Base-by-base conservation (phyloP, 805 yeast species). In the Pichia ethanolica region DNA sequence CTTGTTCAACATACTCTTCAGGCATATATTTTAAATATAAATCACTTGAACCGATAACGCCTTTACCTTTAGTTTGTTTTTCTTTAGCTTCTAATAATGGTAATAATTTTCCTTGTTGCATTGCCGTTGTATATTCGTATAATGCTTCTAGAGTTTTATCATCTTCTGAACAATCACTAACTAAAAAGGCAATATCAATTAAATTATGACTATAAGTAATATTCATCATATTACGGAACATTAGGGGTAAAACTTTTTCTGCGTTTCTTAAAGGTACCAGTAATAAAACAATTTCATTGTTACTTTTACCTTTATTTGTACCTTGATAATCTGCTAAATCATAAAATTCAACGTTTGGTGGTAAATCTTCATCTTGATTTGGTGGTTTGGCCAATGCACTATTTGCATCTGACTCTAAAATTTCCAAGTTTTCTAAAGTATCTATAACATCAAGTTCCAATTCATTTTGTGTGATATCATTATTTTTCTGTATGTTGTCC, bases 181-280 rank as follows among this genome's bases (percentile, higher is more conserved):
- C 90, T 59, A 86, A 70, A 59, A 86, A 86, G 14, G 89, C 90
- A 52, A 86, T 71, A 67, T 88, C 96, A 47, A 88, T 83, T 54
- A 86, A 68, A 27, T 78, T 74, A 62, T 89, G 96, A 48, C 86
- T 89, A 62, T 88, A 88, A 1, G 95, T 86, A 66, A 88, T 70
- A 64, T 88, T 87, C 91, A 85, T 86, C 66, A 88, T 69, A 66
- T 88, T 86, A 59, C 83, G 82, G 69, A 89, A 87, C 74, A 89
- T 88, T 71, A 87, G 71, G 11, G 93, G 89, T 53, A 88, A 68
- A 25, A 86, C 90, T 32, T 75, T 71, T 58, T 79, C 85, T 0
- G 96, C 95, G 59, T 88, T 83, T 65, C 95, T 72, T 53, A 88
- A 68, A 9, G 96, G 96, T 60, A 88, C 76, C 53, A 83, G 72